phyloP scores from a whole-genome alignment of 331 rosid species.

The Malus hybrid region DNA sequence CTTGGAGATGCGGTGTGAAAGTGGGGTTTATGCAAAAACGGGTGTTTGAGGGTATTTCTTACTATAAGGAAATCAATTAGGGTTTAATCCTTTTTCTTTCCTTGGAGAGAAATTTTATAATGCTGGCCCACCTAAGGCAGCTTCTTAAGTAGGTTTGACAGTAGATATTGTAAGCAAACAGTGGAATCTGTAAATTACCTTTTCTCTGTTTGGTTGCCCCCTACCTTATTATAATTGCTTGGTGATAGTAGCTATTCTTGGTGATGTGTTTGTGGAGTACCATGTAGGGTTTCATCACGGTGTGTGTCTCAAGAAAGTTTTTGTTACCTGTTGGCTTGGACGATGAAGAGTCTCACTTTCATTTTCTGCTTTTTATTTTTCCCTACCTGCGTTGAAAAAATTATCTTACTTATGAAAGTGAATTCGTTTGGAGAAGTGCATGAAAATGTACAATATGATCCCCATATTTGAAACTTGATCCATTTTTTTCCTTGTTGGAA shows the following conservation, averaged over 20 bases:
- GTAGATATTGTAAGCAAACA: background rate
- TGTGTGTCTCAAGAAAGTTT: background rate
- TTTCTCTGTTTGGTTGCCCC: background rate
- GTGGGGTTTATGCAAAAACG: too few relatives aligned
- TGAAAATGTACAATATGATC: background rate
- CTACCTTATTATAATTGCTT: background rate
- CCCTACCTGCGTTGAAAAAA: background rate
- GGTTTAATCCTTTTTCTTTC: background rate
- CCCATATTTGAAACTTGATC: background rate
- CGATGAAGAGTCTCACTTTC: background rate
- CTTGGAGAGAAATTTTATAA: background rate
- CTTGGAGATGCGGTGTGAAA: too few relatives aligned
- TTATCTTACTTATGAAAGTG: background rate
- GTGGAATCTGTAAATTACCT: background rate
- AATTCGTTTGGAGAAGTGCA: background rate
- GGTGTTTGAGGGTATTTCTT: too few relatives aligned
- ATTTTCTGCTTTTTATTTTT: background rate
- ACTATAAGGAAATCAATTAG: too few relatives aligned
- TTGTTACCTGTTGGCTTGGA: background rate
- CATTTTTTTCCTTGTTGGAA: background rate
- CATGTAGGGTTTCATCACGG: background rate
- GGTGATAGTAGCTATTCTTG: background rate
- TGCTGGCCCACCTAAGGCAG: background rate
- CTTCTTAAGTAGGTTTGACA: background rate
- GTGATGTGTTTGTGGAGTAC: background rate